These are phyloP conservation scores for Sarocladium kiliense DNA, from an alignment of 2,329 filamentous ascomycete genomes.

Conservation along the genomic window DNA sequence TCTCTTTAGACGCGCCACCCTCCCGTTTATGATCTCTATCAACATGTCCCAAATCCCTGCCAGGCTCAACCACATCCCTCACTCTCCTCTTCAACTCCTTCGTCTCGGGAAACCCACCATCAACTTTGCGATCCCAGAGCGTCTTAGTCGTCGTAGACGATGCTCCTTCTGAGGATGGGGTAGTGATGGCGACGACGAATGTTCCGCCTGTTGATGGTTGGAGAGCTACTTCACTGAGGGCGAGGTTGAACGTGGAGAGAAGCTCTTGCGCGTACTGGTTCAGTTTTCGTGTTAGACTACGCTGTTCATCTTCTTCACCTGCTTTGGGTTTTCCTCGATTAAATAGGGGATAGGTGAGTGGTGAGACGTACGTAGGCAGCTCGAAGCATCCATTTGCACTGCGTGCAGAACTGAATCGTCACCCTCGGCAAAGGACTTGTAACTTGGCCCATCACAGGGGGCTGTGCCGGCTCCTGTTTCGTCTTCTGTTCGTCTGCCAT, in stretches of 20 bases:
- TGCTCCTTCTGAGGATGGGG: conserved; percentile 8
- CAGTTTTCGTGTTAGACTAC: too few relatives aligned
- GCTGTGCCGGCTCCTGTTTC: not conserved
- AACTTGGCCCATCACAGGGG: not conserved
- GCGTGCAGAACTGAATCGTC: conserved; percentile 69
- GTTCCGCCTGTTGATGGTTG: conserved; percentile 80
- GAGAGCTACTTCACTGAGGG: conserved; percentile 81
- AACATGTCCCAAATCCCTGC: conserved; percentile 74
- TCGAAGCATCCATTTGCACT: conserved; percentile 87
- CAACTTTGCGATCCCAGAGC: conserved; percentile 82
- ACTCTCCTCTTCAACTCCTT: conserved; percentile 85
- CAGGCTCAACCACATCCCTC: conserved; percentile 75
- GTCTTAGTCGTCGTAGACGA: conserved; percentile 39
- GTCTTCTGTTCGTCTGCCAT: not conserved
- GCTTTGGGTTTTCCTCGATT: not conserved
- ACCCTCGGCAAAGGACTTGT: conserved; percentile 10
- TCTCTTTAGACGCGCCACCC: not conserved
- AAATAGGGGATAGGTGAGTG: not conserved
- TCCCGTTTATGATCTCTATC: conserved; percentile 45
- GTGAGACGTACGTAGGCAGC: conserved; percentile 68
- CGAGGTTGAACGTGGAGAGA: conserved; percentile 81
- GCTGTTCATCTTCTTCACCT: too few relatives aligned
- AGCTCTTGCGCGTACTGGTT: conserved; percentile 86
- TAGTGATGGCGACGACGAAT: conserved; percentile 66
- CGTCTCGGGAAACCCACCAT: conserved; percentile 90